Percentiles rank a stretch among this genome's conserved stretches.
phyloP scores from a whole-genome alignment of 805 yeast species.

The fission yeast (Schizosaccharomyces pombe) region ASM294v3 CU329670.1:787001-787500 shows the following conservation, averaged over 20 bases:
- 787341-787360: conserved; percentile 38
- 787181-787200: conserved; percentile 14
- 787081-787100: too few relatives aligned
- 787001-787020: too few relatives aligned
- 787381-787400: conserved; percentile 80
- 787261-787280: conserved; percentile 66
- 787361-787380: conserved; percentile 44
- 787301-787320: conserved; percentile 53
- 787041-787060: too few relatives aligned
- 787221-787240: conserved; percentile 49
- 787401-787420: conserved; percentile 78
- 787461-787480: conserved; percentile 15
- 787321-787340: conserved; percentile 62
- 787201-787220: conserved; percentile 56
- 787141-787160: neutral
- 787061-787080: too few relatives aligned
- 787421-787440: conserved; percentile 57
- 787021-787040: too few relatives aligned
- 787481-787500: neutral
- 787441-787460: conserved; percentile 43
- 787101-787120: too few relatives aligned
- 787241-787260: conserved; percentile 55
- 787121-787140: too few relatives aligned
- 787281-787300: conserved; percentile 47
- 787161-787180: neutral